Base-by-base conservation (phyloP, 208 protist genomes). In the Trypanosoma lewisi region DNA sequence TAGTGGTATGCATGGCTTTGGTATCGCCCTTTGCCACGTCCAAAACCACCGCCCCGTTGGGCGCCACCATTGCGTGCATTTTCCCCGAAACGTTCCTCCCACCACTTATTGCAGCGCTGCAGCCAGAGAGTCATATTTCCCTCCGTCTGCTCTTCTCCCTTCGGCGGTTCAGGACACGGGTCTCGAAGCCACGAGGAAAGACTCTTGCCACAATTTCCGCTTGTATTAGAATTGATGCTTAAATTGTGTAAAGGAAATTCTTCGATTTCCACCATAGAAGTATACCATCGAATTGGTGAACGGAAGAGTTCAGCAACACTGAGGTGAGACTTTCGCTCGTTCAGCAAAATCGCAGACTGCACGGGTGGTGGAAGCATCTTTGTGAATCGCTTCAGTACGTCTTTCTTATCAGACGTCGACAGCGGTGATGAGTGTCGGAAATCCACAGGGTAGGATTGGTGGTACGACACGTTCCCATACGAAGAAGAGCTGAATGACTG, bases 131-230 rank as follows among this genome's bases (percentile, higher is more conserved):
- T 63, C 8, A 67, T 69, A 11, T 50, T 70, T n/a, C 67, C 63
- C 27, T 56, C 21, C 8, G 56, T 55, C 27, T 39, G 45, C 5
- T 81, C 70, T 14, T 70, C 71, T 25, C 63, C 61, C 11, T 53
- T 55, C 45, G 63, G 34, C 21, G 68, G 63, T 16, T 53, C 30
- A 19, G 67, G 67, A 21, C 71, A 72, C 49, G 58, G 68, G 28
- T 59, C 64, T 25, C 31, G 5, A 4, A 59, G 6, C 25, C 30
- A 31, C 23, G n/a, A 9, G 17, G n/a, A 27, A 42, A 7, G 1
- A 7, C 39, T 47, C 34, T 60, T 48, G 12, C 17, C 6, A 21
- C 41, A 42, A 17, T 41, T 41, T 3, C 7, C 23, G 30, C 25
- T 48, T 23, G 16, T 3, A 17, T 2, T 16, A n/a, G 7, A 25